Percentiles rank a stretch among this genome's conserved stretches.
These are phyloP conservation scores for Fragilariopsis cylindrus DNA, from an alignment of 108 stramenopile genomes.

Conservation along the genomic window DNA sequence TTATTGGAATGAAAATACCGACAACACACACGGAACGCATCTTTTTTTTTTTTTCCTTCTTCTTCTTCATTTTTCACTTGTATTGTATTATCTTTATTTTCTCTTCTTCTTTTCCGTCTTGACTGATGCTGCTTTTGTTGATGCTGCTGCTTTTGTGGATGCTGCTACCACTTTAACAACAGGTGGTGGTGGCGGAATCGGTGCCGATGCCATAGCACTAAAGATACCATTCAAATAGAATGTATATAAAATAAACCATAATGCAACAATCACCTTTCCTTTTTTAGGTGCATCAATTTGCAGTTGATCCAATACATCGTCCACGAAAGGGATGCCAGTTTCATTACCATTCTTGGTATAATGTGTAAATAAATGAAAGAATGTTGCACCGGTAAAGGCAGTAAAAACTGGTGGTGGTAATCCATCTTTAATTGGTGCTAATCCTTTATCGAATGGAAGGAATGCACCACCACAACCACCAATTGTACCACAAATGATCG, in stretches of 20 bases:
- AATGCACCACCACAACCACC: conserved; percentile 90
- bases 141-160: too few relatives aligned
- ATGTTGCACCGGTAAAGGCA: conserved; percentile 74
- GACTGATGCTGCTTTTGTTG: too few relatives aligned
- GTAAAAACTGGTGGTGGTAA: conserved; percentile 75
- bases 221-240: conserved; percentile 31
- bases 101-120: too few relatives aligned
- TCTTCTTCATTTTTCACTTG: too few relatives aligned
- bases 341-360: neutral
- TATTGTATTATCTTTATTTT: too few relatives aligned
- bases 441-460: conserved; percentile 84
- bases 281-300: conserved; percentile 55
- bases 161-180: too few relatives aligned
- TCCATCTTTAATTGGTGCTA: conserved; percentile 79
- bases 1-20: too few relatives aligned
- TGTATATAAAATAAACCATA: conserved; percentile 73
- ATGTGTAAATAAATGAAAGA: conserved; percentile 71
- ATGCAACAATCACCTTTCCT: conserved; percentile 67
- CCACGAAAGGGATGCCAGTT: conserved; percentile 30
- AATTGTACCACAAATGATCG: conserved; percentile 88
- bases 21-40: too few relatives aligned
- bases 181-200: too few relatives aligned
- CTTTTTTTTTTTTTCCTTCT: too few relatives aligned
- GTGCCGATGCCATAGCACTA: neutral
- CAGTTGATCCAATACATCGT: conserved; percentile 42